Conservation (phyloP, 2,329 filamentous ascomycete genomes). For the Beauveria medogensis region DNA sequence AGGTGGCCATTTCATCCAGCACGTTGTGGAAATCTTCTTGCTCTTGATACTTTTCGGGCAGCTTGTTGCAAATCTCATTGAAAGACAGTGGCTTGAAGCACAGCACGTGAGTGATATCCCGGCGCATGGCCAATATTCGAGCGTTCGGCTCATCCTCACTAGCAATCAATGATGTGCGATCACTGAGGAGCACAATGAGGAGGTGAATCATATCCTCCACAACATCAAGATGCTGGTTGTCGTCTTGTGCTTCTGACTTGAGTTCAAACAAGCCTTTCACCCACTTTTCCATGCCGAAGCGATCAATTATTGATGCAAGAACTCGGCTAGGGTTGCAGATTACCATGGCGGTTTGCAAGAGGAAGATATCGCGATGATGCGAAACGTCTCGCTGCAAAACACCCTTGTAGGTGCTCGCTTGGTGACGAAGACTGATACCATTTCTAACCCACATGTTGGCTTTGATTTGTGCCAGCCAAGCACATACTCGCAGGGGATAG, state of each 20-base stretch:
- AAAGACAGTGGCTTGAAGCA: slow-evolving; percentile 96
- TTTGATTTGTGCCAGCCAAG: slow-evolving; percentile 97
- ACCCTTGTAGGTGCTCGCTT: slow-evolving; percentile 87
- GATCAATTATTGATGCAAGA: slow-evolving; percentile 81
- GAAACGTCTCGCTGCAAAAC: slow-evolving; percentile 85
- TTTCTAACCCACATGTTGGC: slow-evolving; percentile 98
- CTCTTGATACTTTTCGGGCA: slow-evolving; percentile 85
- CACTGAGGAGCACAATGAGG: slow-evolving; percentile 81
- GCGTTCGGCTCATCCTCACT: slow-evolving; percentile 57
- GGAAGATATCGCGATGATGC: slow-evolving; percentile 89
- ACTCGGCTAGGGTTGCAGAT: slow-evolving; percentile 77
- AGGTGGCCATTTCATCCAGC: slow-evolving; percentile 79
- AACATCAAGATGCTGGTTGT: slow-evolving; percentile 80
- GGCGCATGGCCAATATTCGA: slow-evolving; percentile 64
- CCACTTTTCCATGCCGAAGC: slow-evolving; percentile 84
- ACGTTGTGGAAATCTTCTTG: slow-evolving; percentile 81
- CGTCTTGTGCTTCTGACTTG: slow-evolving; percentile 69
- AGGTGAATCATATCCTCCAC: slow-evolving; percentile 95
- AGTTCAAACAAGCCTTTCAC: slow-evolving; percentile 72
- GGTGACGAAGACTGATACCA: slow-evolving; percentile 88
- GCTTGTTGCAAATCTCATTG: slow-evolving; percentile 77
- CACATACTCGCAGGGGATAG: slow-evolving; percentile 85
- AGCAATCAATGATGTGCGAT: slow-evolving; percentile 72
- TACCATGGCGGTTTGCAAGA: slow-evolving; percentile 84
- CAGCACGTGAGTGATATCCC: slow-evolving; percentile 86